Percentiles rank a stretch among this genome's conserved stretches.
These are phyloP conservation scores for Hypoxylon rickii DNA, from an alignment of 495 filamentous ascomycete species.

Conservation along the genomic window DNA sequence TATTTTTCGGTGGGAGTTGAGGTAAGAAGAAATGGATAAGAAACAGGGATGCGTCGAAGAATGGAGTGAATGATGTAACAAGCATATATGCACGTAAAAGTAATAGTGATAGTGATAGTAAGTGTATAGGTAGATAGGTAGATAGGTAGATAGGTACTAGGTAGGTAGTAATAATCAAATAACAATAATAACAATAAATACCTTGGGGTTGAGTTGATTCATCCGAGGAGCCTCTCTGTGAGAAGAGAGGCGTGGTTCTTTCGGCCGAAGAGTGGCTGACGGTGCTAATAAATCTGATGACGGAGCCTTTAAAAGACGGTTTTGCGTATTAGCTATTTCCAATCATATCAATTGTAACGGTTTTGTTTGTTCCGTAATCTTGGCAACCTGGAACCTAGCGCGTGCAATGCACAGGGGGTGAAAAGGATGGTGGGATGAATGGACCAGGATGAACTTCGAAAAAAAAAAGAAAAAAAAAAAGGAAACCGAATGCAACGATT, in stretches of 20 bases:
- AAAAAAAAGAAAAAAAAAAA: conserved; percentile 5
- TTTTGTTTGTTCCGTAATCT: conserved; percentile 25
- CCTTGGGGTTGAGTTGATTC: conserved; percentile 55
- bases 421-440: not conserved
- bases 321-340: conserved; percentile 23
- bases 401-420: not conserved
- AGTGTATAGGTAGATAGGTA: not conserved
- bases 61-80: conserved; percentile 10
- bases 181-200: conserved; percentile 36
- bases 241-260: conserved; percentile 46
- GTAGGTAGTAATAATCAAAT: too few species aligned
- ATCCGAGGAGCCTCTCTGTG: conserved; percentile 50
- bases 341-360: not conserved
- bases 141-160: too few species aligned
- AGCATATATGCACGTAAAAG: conserved; percentile 22
- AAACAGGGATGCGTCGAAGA: conserved; percentile 15
- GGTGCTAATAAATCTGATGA: conserved; percentile 12
- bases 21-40: conserved; percentile 1
- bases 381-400: not conserved
- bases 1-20: conserved; percentile 13
- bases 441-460: not conserved
- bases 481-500: conserved; percentile 22
- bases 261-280: conserved; percentile 37
- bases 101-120: too few species aligned
- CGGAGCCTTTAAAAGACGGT: conserved; percentile 24